Base-by-base conservation (phyloP, 352 stramenopile species). In the Phytophthora rubi region DNA sequence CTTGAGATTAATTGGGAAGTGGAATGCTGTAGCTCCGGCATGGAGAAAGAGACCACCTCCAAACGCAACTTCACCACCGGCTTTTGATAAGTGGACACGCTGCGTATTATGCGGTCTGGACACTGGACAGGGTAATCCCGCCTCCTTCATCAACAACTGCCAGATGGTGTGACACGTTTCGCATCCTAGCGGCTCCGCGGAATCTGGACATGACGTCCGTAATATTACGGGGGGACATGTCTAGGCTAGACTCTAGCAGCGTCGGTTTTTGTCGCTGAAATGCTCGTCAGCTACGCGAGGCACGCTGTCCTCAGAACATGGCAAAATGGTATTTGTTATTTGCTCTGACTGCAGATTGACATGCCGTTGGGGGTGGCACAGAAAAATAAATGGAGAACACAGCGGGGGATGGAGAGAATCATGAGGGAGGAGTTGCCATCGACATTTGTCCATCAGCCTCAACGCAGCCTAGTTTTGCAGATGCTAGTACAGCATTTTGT, bases 1-100 rank as follows among this genome's bases (percentile, higher is more conserved):
- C 21, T 54, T 18, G 28, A 15, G 23, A 37, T 21, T 33, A 64
- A 65, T 62, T 69, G 49, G n/a, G 64, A 74, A 74, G 32, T 74
- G 67, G 53, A 21, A 39, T 42, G 1, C 8, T 0, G 35, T 16
- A 16, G 35, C 28, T 30, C 4, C 28, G 35, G 23, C 30, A 56
- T 39, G 45, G 18, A 42, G 37, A 52, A 15, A 15, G 35, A 42
- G 8, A 4, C 35, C 35, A 42, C 9, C 35, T 15, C 12, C 28
- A 7, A 42, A 42, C 7, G 7, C 28, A 30, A 30, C 28, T 30
- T 6, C 35, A 42, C 35, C 35, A 21, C 39, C 15, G 15, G 15
- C 15, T 23, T 48, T n/a, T 48, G 39, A 21, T 3, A 5, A 15
- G 35, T 64, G 64, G 57, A 61, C 64, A 71, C 56, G 49, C 18